phyloP scores from a whole-genome alignment of 768 basidiomycete genomes.

The Suillus paluster region DNA sequence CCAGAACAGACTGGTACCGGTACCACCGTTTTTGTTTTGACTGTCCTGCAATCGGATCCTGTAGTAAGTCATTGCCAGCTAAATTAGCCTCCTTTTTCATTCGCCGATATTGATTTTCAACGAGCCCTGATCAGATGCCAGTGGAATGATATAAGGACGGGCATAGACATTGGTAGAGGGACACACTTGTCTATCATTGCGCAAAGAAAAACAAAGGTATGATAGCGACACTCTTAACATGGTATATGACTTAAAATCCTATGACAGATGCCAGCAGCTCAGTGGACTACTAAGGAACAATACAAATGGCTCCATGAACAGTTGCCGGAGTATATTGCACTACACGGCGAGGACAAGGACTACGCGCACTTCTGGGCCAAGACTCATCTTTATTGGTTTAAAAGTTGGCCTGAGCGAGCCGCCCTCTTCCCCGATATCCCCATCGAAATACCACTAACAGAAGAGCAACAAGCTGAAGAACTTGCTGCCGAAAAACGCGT shows the following conservation, averaged over 20 bases:
- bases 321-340: background rate
- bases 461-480: background rate
- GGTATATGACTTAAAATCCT: background rate
- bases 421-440: background rate
- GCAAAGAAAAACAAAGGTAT: background rate
- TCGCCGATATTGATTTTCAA: background rate
- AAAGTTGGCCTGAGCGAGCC: constrained; percentile 4
- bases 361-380: background rate
- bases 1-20: background rate
- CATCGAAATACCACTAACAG: background rate
- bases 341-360: background rate
- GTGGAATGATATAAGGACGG: background rate
- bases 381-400: constrained; percentile 4
- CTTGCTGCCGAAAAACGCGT: background rate
- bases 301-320: background rate
- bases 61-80: background rate
- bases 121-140: background rate
- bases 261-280: background rate
- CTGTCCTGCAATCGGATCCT: background rate
- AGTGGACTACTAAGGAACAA: background rate
- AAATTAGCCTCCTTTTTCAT: background rate
- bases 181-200: background rate
- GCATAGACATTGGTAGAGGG: background rate
- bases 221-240: background rate
- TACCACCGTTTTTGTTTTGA: background rate